These are phyloP conservation scores for Colletotrichum cordylinicola DNA, from an alignment of 2,329 filamentous ascomycete species.

Conservation along the genomic window DNA sequence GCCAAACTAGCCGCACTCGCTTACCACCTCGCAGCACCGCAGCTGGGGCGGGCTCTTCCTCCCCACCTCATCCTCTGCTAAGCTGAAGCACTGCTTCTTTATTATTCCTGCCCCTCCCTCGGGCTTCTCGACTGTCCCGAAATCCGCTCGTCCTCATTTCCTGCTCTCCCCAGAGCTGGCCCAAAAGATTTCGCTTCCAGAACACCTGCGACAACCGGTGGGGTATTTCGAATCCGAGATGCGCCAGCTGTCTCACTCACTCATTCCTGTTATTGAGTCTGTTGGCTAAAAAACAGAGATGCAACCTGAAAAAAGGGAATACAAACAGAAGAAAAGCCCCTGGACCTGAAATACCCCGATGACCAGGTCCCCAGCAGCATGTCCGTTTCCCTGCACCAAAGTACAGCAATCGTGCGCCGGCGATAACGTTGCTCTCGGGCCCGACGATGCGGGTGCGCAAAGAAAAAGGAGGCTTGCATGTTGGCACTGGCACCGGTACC, in stretches of 20 bases:
- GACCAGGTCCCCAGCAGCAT: not conserved
- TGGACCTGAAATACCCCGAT: not conserved
- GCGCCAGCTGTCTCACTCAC: not conserved
- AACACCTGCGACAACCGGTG: not conserved
- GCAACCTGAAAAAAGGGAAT: not conserved
- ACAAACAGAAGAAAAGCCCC: not conserved
- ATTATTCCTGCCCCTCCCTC: constrained; percentile 1
- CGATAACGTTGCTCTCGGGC: not conserved
- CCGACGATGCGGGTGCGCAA: not conserved
- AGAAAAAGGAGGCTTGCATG: not conserved
- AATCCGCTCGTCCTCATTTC: constrained; percentile 13
- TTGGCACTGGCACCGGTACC: not conserved
- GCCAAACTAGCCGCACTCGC: not conserved
- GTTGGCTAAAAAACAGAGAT: not conserved
- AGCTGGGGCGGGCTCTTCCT: not conserved
- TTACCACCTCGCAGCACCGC: not conserved
- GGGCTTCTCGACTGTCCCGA: constrained; percentile 12
- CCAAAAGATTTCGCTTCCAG: not conserved
- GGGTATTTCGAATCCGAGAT: not conserved
- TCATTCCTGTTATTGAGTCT: not conserved
- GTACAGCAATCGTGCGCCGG: not conserved
- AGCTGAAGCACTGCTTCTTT: not conserved
- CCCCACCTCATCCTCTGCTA: not conserved
- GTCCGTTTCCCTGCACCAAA: not conserved
- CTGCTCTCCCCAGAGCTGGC: not conserved